These are phyloP conservation scores for Starmera caribaea DNA, from an alignment of 805 yeast genomes.

Conservation along the genomic window DNA sequence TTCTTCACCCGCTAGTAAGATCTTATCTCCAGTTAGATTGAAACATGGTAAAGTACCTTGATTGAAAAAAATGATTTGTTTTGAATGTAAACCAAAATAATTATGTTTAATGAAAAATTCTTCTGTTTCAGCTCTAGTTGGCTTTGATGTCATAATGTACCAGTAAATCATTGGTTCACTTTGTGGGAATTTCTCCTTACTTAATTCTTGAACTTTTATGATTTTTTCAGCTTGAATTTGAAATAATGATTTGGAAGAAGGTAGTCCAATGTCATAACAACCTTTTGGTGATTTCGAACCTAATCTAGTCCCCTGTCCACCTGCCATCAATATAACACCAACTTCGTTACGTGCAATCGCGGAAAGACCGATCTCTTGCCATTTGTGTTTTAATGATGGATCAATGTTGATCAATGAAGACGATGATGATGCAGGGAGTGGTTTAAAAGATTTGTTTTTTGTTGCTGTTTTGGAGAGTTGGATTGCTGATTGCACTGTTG, in stretches of 20 bases:
- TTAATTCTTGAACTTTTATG: slow-evolving; percentile 47
- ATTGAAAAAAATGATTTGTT: slow-evolving; percentile 71
- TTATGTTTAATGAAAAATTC: slow-evolving; percentile 48
- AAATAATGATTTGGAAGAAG: slow-evolving; percentile 76
- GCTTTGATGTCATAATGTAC: slow-evolving; percentile 93
- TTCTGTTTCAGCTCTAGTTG: slow-evolving; percentile 74
- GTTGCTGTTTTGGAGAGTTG: slow-evolving; percentile 21
- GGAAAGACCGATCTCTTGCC: slow-evolving; percentile 42
- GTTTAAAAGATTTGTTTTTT: slow-evolving; percentile 23
- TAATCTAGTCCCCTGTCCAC: slow-evolving; percentile 95
- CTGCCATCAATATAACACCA: slow-evolving; percentile 90
- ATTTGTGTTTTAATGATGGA: slow-evolving; percentile 10
- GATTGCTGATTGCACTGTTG: slow-evolving; percentile 30
- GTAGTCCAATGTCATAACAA: slow-evolving; percentile 79
- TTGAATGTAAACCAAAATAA: slow-evolving; percentile 59
- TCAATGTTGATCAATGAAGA: slow-evolving; percentile 31
- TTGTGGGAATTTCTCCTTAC: slow-evolving; percentile 22
- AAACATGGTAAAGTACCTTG: slow-evolving; percentile 96
- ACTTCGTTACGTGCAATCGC: slow-evolving; percentile 68
- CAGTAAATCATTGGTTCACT: slow-evolving; percentile 46
- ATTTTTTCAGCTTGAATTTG: slow-evolving; percentile 91
- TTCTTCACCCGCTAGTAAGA: slow-evolving; percentile 48
- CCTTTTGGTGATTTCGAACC: slow-evolving; percentile 93
- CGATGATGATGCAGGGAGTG: slow-evolving; percentile 44
- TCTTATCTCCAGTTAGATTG: slow-evolving; percentile 53